phyloP scores from a whole-genome alignment of 2,329 filamentous ascomycete genomes.

The Aspergillus neoniger region DNA sequence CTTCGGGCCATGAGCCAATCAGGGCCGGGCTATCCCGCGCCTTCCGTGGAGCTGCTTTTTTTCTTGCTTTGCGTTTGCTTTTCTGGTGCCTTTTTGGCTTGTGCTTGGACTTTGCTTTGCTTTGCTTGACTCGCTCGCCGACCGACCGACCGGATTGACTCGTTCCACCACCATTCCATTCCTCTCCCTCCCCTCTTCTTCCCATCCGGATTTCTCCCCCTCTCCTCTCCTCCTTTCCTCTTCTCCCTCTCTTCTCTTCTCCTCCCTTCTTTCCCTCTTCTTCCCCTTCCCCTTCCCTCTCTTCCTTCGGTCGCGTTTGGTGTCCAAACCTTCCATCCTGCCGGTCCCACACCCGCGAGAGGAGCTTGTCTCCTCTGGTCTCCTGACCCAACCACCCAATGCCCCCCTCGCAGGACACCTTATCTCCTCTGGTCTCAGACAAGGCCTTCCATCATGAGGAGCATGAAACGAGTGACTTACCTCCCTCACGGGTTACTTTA shows the following conservation, averaged over 20 bases:
- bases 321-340: background rate
- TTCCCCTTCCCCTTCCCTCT: background rate
- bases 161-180: background rate
- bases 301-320: background rate
- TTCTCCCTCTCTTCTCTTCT: background rate
- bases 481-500: background rate
- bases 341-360: slow-evolving; percentile 1
- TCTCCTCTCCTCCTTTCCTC: background rate
- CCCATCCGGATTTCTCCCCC: background rate
- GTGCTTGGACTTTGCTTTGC: too few relatives aligned
- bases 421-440: slow-evolving; percentile 4
- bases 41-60: background rate
- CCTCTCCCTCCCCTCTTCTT: background rate
- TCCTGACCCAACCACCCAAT: background rate
- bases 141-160: background rate
- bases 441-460: slow-evolving; percentile 7
- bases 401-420: slow-evolving; percentile 7
- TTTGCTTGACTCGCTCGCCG: background rate
- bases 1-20: background rate
- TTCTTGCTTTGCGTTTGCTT: too few relatives aligned
- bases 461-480: background rate
- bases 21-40: background rate
- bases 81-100: too few relatives aligned
- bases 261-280: background rate
- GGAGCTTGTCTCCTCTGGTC: slow-evolving; percentile 6